Base-by-base conservation (phyloP, 805 yeast species). In the Candida khao-thaluensis region DNA sequence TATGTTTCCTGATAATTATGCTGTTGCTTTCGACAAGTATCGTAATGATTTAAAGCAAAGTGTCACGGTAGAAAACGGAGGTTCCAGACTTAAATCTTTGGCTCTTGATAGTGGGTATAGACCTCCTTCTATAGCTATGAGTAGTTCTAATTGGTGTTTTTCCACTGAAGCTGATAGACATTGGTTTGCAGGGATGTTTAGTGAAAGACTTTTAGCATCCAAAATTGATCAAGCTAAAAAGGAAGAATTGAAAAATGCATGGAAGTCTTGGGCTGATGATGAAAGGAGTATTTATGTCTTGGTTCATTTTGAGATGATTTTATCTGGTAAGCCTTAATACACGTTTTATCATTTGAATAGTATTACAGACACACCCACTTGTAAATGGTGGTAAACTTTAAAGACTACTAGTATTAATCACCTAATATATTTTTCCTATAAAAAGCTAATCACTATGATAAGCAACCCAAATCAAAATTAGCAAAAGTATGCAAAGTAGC, bases 71-170 rank as follows among this genome's bases (percentile, higher is more conserved):
- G 14, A 26, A 8, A 37, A 23, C 10, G 48, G 51, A 2, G 60
- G 60, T 12, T 45, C 58, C 18, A 29, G 41, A 15, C 41, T 55
- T 32, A 42, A 43, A 16, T 37, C 27, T 4, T 41, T 43, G 23
- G 58, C 55, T 12, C 15, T 52, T 2, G 38, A 39, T n/a, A 54
- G 53, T 3, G 60, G 60, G 2, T 52, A 47, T 38, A 34, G 45
- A 6, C 37, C 40, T 17, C 23, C 29, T 7, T 7, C 31, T 16
- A 42, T 54, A 10, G 25, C 37, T 11, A 30, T 46, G 14, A 18
- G 50, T 7, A 41, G 45, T 8, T 47, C 50, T 10, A 40, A 27
- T 11, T 55, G 57, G 56, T 38, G 43, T 18, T 18, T 41, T 17
- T 26, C 31, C 26, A 18, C 49, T 26, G 44, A 36, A 35, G 45